Percentiles rank a stretch among this genome's conserved stretches.
phyloP scores from a whole-genome alignment of 495 filamentous ascomycete species.

The Platismatia glauca region DNA sequence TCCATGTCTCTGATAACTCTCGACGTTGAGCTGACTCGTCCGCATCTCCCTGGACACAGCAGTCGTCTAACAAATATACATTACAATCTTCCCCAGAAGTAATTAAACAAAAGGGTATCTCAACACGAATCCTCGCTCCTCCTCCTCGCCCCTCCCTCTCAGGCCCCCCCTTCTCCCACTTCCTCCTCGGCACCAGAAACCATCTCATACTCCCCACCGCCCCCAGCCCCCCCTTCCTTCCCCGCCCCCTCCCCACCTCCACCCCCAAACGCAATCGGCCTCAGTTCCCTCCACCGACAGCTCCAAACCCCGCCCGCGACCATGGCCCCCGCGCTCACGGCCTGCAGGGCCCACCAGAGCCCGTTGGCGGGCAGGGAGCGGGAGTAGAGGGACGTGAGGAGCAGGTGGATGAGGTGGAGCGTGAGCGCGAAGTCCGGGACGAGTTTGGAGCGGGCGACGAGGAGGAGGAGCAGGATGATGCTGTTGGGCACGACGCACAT shows the following conservation, averaged over 20 bases:
- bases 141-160: background rate
- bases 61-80: background rate
- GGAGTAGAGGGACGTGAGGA: constrained; percentile 54
- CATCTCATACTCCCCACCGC: constrained; percentile 69
- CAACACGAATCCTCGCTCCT: background rate
- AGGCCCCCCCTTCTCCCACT: background rate
- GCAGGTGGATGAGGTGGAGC: constrained; percentile 25
- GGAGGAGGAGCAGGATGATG: constrained; percentile 12
- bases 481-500: constrained; percentile 12
- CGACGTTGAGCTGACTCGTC: background rate
- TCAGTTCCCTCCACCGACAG: constrained; percentile 80
- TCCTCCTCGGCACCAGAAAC: constrained; percentile 39
- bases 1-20: too few species aligned
- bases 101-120: background rate
- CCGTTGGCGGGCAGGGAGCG: constrained; percentile 59
- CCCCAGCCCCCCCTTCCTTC: background rate
- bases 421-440: constrained; percentile 80
- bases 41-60: background rate
- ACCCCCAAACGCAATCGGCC: constrained; percentile 81
- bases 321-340: constrained; percentile 58
- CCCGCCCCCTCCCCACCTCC: constrained; percentile 27
- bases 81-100: background rate
- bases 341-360: constrained; percentile 85
- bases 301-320: constrained; percentile 73
- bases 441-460: constrained; percentile 26